Percentiles rank a stretch among this genome's conserved stretches.
phyloP scores from a whole-genome alignment of 352 stramenopile genomes.

The Phytophthora parvispora region DNA sequence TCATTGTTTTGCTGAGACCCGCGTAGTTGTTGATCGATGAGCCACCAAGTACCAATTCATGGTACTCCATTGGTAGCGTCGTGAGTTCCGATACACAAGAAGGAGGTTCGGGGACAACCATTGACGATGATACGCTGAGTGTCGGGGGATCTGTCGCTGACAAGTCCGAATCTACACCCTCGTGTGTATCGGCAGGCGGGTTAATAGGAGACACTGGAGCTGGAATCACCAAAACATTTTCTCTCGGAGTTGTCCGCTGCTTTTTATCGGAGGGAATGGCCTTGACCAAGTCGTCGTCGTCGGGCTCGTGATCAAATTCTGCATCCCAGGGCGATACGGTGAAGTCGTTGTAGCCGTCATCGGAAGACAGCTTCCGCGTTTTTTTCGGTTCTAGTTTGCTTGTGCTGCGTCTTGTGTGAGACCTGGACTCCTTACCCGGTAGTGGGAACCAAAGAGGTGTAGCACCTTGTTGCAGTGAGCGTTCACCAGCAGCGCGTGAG shows the following conservation, averaged over 20 bases:
- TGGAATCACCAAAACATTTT: background rate
- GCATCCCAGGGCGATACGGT: constrained; percentile 40
- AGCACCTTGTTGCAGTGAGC: background rate
- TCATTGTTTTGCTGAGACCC: constrained; percentile 16
- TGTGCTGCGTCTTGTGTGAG: background rate
- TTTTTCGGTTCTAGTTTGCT: background rate
- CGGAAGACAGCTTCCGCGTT: constrained; percentile 7
- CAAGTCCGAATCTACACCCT: background rate
- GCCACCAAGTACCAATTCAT: constrained; percentile 30
- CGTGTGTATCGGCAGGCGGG: background rate
- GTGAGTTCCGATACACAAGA: constrained; percentile 32
- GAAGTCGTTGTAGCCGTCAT: constrained; percentile 26
- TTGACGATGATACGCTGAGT: constrained; percentile 15
- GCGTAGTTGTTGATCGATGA: constrained; percentile 16
- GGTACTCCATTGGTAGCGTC: constrained; percentile 34
- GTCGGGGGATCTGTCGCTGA: background rate
- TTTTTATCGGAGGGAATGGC: constrained; percentile 12
- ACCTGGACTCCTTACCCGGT: constrained; percentile 7
- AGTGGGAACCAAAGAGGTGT: constrained; percentile 4
- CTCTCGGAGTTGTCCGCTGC: background rate
- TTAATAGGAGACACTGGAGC: background rate
- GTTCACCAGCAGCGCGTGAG: background rate
- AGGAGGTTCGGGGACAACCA: constrained; percentile 9
- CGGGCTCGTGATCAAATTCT: constrained; percentile 26
- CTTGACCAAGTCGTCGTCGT: constrained; percentile 26